Percentiles rank a stretch among this genome's conserved stretches.
Conservation (phyloP, 176 grass and related monocot genomes). For the Carex pumila region DNA sequence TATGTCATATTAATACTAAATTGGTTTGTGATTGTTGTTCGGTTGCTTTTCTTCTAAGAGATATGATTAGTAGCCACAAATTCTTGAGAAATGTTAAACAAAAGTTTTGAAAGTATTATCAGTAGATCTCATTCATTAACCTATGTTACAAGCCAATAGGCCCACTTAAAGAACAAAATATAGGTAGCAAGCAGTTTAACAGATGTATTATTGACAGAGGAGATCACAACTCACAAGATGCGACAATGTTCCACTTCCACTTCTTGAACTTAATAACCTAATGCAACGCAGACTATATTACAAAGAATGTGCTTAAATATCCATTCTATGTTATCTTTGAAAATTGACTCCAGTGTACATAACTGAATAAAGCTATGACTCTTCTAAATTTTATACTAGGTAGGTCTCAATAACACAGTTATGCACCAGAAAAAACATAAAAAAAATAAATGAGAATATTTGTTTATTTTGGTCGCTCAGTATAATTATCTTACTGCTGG, state of each 20-base stretch:
- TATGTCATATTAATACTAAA: not conserved
- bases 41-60: not conserved
- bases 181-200: not conserved
- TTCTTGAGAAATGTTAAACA: not conserved
- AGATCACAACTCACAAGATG: not conserved
- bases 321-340: not conserved
- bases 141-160: not conserved
- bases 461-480: not conserved
- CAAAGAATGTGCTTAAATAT: not conserved
- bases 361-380: not conserved
- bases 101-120: not conserved
- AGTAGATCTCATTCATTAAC: not conserved
- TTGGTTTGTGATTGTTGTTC: not conserved
- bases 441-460: not conserved
- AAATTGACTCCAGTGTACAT: not conserved
- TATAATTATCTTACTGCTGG: not conserved
- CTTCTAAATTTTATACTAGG: not conserved
- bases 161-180: not conserved
- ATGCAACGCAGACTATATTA: not conserved
- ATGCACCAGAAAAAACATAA: not conserved
- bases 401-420: not conserved
- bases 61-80: not conserved
- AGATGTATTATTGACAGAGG: not conserved
- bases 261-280: not conserved
- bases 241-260: not conserved